These are phyloP conservation scores for Yamadazyma blattariae DNA, from an alignment of 1,139 yeast species.

Conservation along the genomic window DNA sequence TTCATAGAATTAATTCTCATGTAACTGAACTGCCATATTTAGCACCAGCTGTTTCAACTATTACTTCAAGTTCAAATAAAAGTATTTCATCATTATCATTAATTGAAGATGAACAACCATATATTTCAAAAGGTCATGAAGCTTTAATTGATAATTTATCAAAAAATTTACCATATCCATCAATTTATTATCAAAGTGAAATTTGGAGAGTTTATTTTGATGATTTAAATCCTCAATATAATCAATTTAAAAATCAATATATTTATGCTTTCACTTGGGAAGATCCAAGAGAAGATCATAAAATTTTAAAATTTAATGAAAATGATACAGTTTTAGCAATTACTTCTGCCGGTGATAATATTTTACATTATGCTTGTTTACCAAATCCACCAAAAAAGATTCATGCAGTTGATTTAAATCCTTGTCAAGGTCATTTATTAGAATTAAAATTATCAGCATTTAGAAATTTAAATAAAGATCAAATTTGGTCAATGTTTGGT, in stretches of 20 bases:
- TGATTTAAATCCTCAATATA: conserved; percentile 63
- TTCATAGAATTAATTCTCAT: conserved; percentile 64
- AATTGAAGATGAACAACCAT: conserved; percentile 23
- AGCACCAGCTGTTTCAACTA: conserved; percentile 46
- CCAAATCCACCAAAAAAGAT: conserved; percentile 72
- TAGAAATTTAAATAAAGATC: conserved; percentile 53
- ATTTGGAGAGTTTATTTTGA: conserved; percentile 80
- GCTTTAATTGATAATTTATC: conserved; percentile 64
- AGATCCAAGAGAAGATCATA: conserved; percentile 79
- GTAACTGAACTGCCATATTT: conserved; percentile 82
- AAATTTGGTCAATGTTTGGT: conserved; percentile 75
- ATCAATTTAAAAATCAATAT: conserved; percentile 73
- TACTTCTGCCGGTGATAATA: conserved; percentile 84
- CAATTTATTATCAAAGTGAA: conserved; percentile 72
- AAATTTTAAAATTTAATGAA: conserved; percentile 56
- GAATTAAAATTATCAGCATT: conserved; percentile 76
- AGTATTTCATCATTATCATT: conserved; percentile 9
- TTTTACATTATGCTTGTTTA: conserved; percentile 68
- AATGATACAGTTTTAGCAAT: conserved; percentile 77
- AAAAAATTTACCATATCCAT: conserved; percentile 73
- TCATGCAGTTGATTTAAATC: conserved; percentile 84
- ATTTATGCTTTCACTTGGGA: conserved; percentile 91
- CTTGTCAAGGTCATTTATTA: conserved; percentile 75
- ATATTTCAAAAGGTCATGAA: conserved; percentile 67
- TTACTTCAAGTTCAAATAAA: conserved; percentile 9